Evolutionary conservation across 176 grass and related monocot species (phyloP), one percentile per base, ranked within the genome.

Genomic region (Carex littledalei): DNA sequence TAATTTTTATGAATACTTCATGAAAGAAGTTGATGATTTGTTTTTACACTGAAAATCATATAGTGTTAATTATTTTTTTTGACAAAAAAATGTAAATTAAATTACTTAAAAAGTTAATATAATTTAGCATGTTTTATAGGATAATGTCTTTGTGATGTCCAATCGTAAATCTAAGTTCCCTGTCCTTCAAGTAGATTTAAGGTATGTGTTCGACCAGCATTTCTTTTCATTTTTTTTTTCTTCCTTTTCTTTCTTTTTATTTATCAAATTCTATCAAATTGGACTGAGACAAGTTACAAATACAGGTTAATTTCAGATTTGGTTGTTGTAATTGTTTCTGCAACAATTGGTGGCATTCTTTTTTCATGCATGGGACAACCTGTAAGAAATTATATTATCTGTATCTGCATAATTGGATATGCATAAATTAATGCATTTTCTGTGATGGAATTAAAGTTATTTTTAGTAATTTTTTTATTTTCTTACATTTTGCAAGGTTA

Each of bases 101-200:
- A 72, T 10, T 72, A 72, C 68, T 24, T 10, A 63, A 63, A 12
- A 21, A 12, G 3, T 21, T 20, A 63, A 63, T 24, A 11, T 72
- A 21, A 72, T 20, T 20, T 72, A 49, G n/a, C 32, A 41, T 65
- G 0, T 35, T 54, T 58, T 86, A 16, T 78, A 99, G 96, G 91
- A 99, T 81, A 99, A 99, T 95, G 93, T 94, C 45, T 99, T 94
- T 94, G 96, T 99, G 86, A 99, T 99, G 96, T 99, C 96, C 15
- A 99, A 99, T 80, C 96, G 91, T 80, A 99, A 99, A 94, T 85
- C 91, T 88, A 99, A 99, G 85, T 99, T 89, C 78, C 96, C 96
- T 53, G 85, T 94, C 78, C 96, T 99, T 88, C 96, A 99, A 86
- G 85, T 99, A 80, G 96, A 99, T 84, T 58, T 95, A 87, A 90